These are phyloP conservation scores for Carex cristatella DNA, from an alignment of 176 grass and related monocot genomes.

Conservation along the genomic window DNA sequence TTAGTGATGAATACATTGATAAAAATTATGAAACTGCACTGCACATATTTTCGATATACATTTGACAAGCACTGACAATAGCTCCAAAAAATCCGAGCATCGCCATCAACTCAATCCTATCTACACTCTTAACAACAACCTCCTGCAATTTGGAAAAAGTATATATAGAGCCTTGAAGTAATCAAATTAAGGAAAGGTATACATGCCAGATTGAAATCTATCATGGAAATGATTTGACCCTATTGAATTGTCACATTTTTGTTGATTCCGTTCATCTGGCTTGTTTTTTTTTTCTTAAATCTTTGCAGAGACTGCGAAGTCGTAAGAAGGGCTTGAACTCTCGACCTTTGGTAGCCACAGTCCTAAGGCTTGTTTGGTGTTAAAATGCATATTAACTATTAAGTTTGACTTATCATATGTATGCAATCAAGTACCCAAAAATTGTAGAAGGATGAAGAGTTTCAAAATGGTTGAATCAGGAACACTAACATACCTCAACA, in stretches of 20 bases:
- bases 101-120: conserved; percentile 63
- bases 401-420: not conserved
- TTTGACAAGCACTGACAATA: conserved; percentile 52
- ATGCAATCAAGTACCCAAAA: not conserved
- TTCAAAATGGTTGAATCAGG: not conserved
- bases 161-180: not conserved
- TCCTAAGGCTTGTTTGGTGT: not conserved
- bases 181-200: not conserved
- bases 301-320: too few species aligned
- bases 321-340: too few species aligned
- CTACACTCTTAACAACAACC: conserved; percentile 47
- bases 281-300: not conserved
- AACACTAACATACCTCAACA: not conserved
- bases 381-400: not conserved
- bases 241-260: not conserved
- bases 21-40: not conserved
- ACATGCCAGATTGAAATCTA: not conserved
- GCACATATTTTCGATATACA: conserved; percentile 31
- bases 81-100: conserved; percentile 67
- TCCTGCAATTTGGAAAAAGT: conserved; percentile 36
- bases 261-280: not conserved
- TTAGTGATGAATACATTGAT: not conserved
- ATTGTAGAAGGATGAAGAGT: not conserved
- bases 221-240: not conserved
- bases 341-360: too few species aligned